These are phyloP conservation scores for Aspergillus baeticus DNA, from an alignment of 495 filamentous ascomycete genomes.

Conservation along the genomic window DNA sequence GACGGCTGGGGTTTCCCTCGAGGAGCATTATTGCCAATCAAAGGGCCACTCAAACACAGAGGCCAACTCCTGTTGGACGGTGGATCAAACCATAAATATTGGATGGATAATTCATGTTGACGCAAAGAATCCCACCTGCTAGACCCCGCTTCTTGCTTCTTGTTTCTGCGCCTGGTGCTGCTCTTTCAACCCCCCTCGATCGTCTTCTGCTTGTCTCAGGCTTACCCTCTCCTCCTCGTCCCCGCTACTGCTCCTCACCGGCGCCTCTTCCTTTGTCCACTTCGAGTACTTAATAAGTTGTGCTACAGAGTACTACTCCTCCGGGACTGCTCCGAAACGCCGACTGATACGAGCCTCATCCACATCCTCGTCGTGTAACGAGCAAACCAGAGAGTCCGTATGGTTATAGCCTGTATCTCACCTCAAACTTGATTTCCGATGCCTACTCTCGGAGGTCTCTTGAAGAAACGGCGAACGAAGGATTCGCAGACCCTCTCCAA, in stretches of 20 bases:
- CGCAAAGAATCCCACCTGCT: slow-evolving; percentile 3
- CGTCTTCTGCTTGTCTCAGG: slow-evolving; percentile 3
- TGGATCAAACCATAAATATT: neutral
- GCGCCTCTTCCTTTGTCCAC: neutral
- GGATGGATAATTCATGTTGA: slow-evolving; percentile 4
- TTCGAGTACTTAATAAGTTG: neutral
- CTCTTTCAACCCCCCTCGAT: neutral
- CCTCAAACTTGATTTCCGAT: slow-evolving; percentile 27
- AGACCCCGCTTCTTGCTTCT: neutral
- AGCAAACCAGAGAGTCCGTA: slow-evolving; percentile 10
- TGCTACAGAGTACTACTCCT: neutral
- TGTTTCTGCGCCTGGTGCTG: neutral
- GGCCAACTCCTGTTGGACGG: neutral
- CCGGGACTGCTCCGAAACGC: slow-evolving; percentile 5
- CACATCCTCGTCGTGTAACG: slow-evolving; percentile 4
- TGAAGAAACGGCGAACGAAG: slow-evolving; percentile 99
- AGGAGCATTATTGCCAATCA: neutral
- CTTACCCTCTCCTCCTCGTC: neutral
- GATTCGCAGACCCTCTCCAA: slow-evolving; percentile 58
- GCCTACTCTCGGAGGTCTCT: slow-evolving; percentile 63
- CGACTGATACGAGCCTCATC: slow-evolving; percentile 8
- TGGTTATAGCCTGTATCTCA: slow-evolving; percentile 11
- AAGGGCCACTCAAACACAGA: neutral
- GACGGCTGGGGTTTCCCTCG: neutral
- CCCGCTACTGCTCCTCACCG: neutral